Evolutionary conservation across 306 rosid species (phyloP).

Genomic region (Castanea sativa): DNA sequence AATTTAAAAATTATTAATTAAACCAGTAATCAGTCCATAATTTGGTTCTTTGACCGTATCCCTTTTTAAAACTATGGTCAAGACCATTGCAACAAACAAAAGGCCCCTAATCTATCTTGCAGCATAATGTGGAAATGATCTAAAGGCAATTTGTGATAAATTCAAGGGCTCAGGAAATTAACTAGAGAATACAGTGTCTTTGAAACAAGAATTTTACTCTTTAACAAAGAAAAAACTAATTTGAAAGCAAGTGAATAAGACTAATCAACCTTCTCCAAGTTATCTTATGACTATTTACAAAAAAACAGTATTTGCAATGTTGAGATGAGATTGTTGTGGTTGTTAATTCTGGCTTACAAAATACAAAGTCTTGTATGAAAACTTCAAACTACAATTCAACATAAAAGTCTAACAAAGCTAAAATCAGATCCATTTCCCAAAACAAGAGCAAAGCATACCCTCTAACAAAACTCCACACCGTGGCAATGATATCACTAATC

Average conservation of each 20-base stretch:
- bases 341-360: neutral
- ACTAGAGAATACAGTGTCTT: neutral
- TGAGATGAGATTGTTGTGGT: neutral
- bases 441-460: neutral
- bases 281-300: neutral
- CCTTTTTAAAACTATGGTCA: too few species aligned
- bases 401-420: neutral
- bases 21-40: too few species aligned
- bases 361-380: neutral
- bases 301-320: neutral
- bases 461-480: constrained; percentile 31
- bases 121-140: too few species aligned
- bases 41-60: too few species aligned
- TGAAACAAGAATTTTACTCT: neutral
- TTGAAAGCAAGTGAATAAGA: neutral
- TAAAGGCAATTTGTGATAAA: too few species aligned
- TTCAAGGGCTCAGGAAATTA: neutral
- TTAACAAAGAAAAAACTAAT: neutral
- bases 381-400: neutral
- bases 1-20: too few species aligned
- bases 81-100: too few species aligned
- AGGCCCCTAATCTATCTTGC: too few species aligned
- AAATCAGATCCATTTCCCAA: neutral
- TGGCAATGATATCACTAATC: constrained; percentile 61
- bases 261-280: neutral